Evolutionary conservation across 345 rosid species (phyloP), one percentile per base, ranked within the genome.

Genomic region (Zanthoxylum bungeanum): DNA sequence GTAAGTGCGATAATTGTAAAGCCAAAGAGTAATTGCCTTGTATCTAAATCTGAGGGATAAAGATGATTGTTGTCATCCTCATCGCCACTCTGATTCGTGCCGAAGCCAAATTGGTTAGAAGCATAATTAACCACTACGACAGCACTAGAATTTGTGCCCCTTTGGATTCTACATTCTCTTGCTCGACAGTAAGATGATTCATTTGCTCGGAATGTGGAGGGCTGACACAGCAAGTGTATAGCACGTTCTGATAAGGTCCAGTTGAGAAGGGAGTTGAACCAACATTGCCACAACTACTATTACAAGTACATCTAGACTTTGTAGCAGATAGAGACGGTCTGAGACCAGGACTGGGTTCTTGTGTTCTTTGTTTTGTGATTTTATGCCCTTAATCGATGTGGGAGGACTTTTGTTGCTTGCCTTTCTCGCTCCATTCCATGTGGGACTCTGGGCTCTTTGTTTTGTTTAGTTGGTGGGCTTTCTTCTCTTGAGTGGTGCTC

Each of bases 71-170:
- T 93, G 73, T 86, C 89, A 79, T 86, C 87, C 67, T 92, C 98
- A 42, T 89, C 95, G 67, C 90, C 97, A 85, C 95, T 92, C 90
- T 97, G 87, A 77, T 78, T 82, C 68, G 73, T 74, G 78, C 78
- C 79, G 77, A 84, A 85, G 60, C 77, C 88, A 70, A 84, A 88
- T 69, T 79, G 86, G 73, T 81, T 78, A n/a, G n/a, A n/a, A n/a
- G n/a, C n/a, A n/a, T n/a, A n/a, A n/a, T n/a, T n/a, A n/a, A n/a
- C n/a, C n/a, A n/a, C n/a, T n/a, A n/a, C n/a, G n/a, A n/a, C n/a
- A n/a, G n/a, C n/a, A n/a, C n/a, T n/a, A n/a, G n/a, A 78, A 66
- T 72, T 76, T 39, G 76, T 61, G 52, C 77, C 76, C 74, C 78
- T 76, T 73, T 84, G 53, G 77, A 68, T 51, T 82, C 52, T 66